Evolutionary conservation across 208 protist genomes (phyloP).

Genomic region (Trichomonas tenax): DNA sequence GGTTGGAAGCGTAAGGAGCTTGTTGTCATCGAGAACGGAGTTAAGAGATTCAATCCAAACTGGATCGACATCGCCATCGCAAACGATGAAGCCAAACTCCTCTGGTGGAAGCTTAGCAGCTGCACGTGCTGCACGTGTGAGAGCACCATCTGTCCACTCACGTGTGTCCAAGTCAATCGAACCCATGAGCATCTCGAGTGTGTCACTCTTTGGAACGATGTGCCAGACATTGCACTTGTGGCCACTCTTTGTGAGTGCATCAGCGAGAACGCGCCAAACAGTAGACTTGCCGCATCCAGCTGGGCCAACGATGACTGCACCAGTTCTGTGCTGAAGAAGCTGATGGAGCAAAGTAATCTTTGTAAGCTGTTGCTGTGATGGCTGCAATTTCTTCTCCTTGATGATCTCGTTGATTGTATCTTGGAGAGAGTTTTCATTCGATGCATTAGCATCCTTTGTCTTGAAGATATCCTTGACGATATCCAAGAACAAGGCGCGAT

Average conservation of each 20-base stretch:
- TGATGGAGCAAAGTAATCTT: slow-evolving; percentile 69
- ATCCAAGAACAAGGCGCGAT: slow-evolving; percentile 77
- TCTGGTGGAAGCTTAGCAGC: neutral
- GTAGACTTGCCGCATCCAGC: slow-evolving; percentile 86
- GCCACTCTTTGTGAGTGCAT: slow-evolving; percentile 66
- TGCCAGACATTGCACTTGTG: slow-evolving; percentile 62
- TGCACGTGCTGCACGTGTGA: neutral
- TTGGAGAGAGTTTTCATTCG: neutral
- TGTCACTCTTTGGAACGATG: slow-evolving; percentile 87
- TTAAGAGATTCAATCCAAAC: slow-evolving; percentile 98
- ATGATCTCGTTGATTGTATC: slow-evolving; percentile 47
- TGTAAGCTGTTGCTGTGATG: slow-evolving; percentile 21
- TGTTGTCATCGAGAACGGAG: slow-evolving; percentile 92
- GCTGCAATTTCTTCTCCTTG: neutral
- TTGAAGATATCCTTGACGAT: slow-evolving; percentile 88
- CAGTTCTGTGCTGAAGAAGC: slow-evolving; percentile 80
- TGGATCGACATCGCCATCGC: slow-evolving; percentile 93
- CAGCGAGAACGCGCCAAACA: slow-evolving; percentile 70
- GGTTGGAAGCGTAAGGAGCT: slow-evolving; percentile 82
- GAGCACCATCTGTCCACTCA: slow-evolving; percentile 91
- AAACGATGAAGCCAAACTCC: slow-evolving; percentile 57
- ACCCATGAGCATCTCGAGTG: slow-evolving; percentile 59
- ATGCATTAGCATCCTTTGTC: slow-evolving; percentile 33
- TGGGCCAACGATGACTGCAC: slow-evolving; percentile 85
- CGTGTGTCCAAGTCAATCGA: slow-evolving; percentile 89